Conservation (phyloP, 495 filamentous ascomycete species). For the Penicillium waksmanii region DNA sequence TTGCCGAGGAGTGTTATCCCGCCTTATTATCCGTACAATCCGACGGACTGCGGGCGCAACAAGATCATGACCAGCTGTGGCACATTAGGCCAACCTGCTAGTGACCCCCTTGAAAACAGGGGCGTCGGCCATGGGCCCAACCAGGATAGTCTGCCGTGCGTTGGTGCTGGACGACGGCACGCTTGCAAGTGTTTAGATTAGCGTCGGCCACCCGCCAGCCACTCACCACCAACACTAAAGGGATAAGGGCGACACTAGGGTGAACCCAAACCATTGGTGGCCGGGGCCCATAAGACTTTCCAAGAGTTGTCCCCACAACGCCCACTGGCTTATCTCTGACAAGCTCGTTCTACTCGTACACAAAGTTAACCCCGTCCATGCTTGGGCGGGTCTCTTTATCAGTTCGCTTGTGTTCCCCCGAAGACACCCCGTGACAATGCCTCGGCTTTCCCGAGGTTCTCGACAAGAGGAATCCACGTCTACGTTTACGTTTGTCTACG, state of each 20-base stretch:
- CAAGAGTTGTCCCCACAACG: conserved; percentile 7
- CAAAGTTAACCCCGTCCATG: neutral
- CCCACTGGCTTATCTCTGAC: conserved; percentile 29
- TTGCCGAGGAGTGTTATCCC: neutral
- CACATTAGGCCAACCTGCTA: neutral
- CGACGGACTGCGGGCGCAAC: neutral
- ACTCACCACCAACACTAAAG: conserved; percentile 1
- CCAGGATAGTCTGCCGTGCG: neutral
- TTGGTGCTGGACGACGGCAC: neutral
- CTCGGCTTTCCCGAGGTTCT: neutral
- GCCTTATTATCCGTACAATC: neutral
- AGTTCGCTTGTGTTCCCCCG: conserved; percentile 3
- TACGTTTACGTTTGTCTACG: neutral
- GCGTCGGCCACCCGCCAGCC: neutral
- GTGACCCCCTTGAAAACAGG: neutral
- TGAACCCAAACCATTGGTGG: neutral
- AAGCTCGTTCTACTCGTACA: conserved; percentile 17
- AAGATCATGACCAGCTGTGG: neutral
- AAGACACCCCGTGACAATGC: conserved; percentile 8
- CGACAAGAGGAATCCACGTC: too few relatives aligned
- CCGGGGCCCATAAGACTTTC: neutral
- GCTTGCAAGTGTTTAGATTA: conserved; percentile 3
- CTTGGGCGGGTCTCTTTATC: conserved; percentile 9
- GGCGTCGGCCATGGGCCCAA: conserved; percentile 11
- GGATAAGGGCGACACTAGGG: conserved; percentile 16